A percentile compares a stretch with the other conserved stretches of the same genome.
Evolutionary conservation across 1,139 yeast species (phyloP).

Genomic region (Sugiyamaella grinbergsii): DNA sequence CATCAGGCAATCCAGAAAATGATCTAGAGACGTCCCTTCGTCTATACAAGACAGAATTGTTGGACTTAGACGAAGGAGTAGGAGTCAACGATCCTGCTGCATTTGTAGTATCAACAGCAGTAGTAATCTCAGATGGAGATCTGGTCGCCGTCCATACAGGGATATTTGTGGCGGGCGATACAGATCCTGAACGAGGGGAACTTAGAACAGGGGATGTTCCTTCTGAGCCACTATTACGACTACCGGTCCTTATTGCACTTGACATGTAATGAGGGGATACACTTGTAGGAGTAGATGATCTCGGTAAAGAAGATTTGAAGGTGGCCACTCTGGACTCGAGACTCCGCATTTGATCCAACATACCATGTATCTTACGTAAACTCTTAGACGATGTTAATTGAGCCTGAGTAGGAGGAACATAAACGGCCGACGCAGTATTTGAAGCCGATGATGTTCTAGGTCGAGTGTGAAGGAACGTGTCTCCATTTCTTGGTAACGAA

Average conservation of each 20-base stretch:
- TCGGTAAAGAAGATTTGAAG: conserved; percentile 39
- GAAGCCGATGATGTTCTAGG: conserved; percentile 19
- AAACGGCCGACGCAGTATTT: conserved; percentile 17
- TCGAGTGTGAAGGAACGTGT: neutral
- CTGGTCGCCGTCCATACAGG: conserved; percentile 18
- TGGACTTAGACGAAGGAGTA: neutral
- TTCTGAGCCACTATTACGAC: neutral
- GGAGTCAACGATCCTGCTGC: neutral
- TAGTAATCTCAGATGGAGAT: conserved; percentile 10
- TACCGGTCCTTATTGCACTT: neutral
- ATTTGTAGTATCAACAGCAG: conserved; percentile 2
- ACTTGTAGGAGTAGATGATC: conserved; percentile 29
- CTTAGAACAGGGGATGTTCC: conserved; percentile 14
- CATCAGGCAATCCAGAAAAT: neutral
- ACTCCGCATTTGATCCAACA: conserved; percentile 39
- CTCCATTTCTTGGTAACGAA: conserved; percentile 1
- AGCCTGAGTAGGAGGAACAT: conserved; percentile 22
- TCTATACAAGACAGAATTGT: neutral
- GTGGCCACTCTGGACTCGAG: conserved; percentile 40
- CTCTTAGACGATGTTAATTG: conserved; percentile 38
- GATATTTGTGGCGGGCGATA: conserved; percentile 17
- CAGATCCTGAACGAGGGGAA: conserved; percentile 13
- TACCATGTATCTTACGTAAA: conserved; percentile 41
- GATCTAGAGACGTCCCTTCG: conserved; percentile 1
- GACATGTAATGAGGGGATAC: neutral